Evolutionary conservation across 2,329 filamentous ascomycete genomes (phyloP), one percentile per base, ranked within the genome.

Genomic region (Pseudogymnoascus sp.): DNA sequence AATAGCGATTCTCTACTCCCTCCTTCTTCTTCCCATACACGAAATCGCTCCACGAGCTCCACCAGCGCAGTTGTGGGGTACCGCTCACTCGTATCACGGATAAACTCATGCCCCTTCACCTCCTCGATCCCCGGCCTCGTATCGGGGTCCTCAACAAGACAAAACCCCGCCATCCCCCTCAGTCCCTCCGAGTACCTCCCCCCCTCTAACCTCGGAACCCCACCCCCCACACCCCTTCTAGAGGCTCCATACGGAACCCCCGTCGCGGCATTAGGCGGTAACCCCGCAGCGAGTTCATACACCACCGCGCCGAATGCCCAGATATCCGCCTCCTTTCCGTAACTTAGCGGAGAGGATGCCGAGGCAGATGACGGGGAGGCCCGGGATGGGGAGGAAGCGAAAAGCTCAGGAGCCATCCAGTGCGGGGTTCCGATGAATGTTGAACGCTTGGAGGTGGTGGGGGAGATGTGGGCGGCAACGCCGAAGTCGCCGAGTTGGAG

Each of bases 401-500:
- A 87, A 8, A 93, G 79, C 69, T 94, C 90, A 0, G 88, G 89
- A 0, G 90, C 88, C 89, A 94, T 92, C 88, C 89, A 94, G 73
- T 92, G 86, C 1, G 87, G 87, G 0, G 90, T 94, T 18, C 90
- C 90, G 62, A 93, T 88, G 58, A 93, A 87, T 0, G 90, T 93
- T 3, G 87, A 87, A 59, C 89, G 80, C 74, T 93, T 93, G 68
- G 89, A 86, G 66, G 88, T 86, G 45, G 81, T 86, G 71, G 90
- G 12, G 12, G 12, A 87, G 62, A 86, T 81, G 67, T 89, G 87
- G 52, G 88, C 89, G 31, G 88, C 89, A 31, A 94, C 89, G 66
- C 90, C 90, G 72, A 94, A 94, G 71, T 94, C 90, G 71, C 89
- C 92, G 35, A 94, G 81, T 72, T 94, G 90, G 5, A 94, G 87